These are phyloP conservation scores for Luzula sylvatica DNA, from an alignment of 176 grass and related monocot genomes.

Conservation along the genomic window DNA sequence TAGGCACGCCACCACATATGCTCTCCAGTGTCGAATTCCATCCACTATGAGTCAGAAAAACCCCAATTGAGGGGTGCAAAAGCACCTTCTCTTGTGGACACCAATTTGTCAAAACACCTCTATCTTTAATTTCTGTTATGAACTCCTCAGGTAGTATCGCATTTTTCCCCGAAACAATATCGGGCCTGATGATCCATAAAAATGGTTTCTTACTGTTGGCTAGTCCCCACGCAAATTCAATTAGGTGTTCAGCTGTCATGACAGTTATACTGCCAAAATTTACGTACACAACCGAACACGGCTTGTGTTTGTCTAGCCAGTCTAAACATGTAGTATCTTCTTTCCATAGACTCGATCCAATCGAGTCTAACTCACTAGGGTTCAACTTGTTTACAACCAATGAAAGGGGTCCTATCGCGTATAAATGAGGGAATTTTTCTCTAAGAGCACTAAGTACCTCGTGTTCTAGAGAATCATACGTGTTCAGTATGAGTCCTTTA, in stretches of 20 bases:
- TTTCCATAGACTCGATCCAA: slow-evolving; percentile 52
- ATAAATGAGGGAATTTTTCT: slow-evolving; percentile 28
- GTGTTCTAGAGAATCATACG: slow-evolving; percentile 44
- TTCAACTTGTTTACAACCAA: slow-evolving; percentile 24
- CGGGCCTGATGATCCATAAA: slow-evolving; percentile 57
- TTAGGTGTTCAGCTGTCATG: slow-evolving; percentile 25
- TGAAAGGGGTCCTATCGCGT: slow-evolving; percentile 40
- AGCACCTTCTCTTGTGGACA: slow-evolving; percentile 54
- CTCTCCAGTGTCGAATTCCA: slow-evolving; percentile 73
- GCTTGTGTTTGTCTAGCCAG: slow-evolving; percentile 41
- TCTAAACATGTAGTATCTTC: slow-evolving; percentile 40
- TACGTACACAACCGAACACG: slow-evolving; percentile 56
- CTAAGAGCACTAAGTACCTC: slow-evolving; percentile 35
- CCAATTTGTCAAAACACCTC: slow-evolving; percentile 39
- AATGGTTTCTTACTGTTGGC: slow-evolving; percentile 37
- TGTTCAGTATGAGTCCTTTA: slow-evolving; percentile 56
- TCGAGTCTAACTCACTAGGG: slow-evolving; percentile 12
- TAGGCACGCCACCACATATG: slow-evolving; percentile 46
- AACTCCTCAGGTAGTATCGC: slow-evolving; percentile 37
- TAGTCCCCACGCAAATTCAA: slow-evolving; percentile 68
- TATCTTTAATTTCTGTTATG: slow-evolving; percentile 16
- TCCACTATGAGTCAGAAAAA: slow-evolving; percentile 68
- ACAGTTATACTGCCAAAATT: slow-evolving; percentile 81
- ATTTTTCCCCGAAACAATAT: slow-evolving; percentile 43
- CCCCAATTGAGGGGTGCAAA: slow-evolving; percentile 25